These are phyloP conservation scores for Selenicereus undatus DNA, from an alignment of 148 eudicot genomes.

Conservation along the genomic window DNA sequence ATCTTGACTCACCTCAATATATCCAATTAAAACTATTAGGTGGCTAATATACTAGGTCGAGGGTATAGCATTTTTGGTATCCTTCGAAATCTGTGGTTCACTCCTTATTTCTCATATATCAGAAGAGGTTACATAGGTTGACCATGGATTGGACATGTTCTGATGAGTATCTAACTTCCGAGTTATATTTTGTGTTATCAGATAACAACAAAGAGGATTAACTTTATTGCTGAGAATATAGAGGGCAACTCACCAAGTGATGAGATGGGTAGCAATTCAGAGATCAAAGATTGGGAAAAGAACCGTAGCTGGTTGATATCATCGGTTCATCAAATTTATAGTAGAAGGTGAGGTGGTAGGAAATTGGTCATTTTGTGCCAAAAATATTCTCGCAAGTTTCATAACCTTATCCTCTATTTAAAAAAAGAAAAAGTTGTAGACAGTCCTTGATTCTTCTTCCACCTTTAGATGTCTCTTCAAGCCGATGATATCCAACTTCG, in stretches of 20 bases:
- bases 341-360: conserved; percentile 74
- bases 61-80: not conserved
- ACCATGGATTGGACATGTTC: not conserved
- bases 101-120: not conserved
- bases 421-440: not conserved
- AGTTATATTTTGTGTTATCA: conserved; percentile 29
- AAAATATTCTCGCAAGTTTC: not conserved
- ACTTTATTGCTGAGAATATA: conserved; percentile 71
- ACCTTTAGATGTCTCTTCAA: conserved; percentile 1
- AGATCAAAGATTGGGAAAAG: conserved; percentile 53
- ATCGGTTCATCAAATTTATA: conserved; percentile 94
- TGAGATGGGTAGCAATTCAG: conserved; percentile 39
- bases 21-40: not conserved
- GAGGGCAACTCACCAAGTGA: conserved; percentile 44
- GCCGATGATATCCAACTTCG: not conserved
- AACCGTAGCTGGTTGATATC: conserved; percentile 84
- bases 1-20: too few species aligned
- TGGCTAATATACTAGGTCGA: conserved; percentile 2
- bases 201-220: conserved; percentile 86
- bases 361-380: conserved; percentile 8
- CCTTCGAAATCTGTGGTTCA: not conserved
- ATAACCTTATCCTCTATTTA: not conserved
- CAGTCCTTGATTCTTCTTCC: not conserved
- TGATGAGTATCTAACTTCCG: not conserved
- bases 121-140: not conserved